phyloP scores from a whole-genome alignment of 352 stramenopile species.

The Thraustochytrium sp. region DNA sequence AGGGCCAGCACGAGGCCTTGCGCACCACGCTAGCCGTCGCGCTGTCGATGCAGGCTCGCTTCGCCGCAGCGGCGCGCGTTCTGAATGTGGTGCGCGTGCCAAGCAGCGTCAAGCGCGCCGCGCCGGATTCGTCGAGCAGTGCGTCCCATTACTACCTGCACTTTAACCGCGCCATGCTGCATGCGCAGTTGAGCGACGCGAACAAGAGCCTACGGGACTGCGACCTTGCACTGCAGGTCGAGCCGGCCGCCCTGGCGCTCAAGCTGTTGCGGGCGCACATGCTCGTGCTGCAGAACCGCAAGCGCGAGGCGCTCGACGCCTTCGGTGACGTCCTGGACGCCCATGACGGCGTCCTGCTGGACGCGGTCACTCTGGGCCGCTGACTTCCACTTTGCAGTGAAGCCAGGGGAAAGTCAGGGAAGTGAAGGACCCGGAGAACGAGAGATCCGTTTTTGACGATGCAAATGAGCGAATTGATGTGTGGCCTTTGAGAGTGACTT shows the following conservation, averaged over 20 bases:
- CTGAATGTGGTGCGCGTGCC: background rate
- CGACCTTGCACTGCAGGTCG: background rate
- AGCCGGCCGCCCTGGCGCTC: background rate
- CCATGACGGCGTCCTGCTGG: background rate
- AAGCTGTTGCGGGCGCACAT: background rate
- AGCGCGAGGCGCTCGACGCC: background rate
- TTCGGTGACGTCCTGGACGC: background rate
- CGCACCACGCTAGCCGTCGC: background rate
- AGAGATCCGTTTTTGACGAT: too few relatives aligned
- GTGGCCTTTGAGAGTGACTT: too few relatives aligned
- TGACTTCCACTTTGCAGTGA: too few relatives aligned
- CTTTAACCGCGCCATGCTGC: background rate
- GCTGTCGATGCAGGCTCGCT: background rate
- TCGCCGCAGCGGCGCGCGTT: background rate
- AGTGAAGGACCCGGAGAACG: too few relatives aligned
- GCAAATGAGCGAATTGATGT: too few relatives aligned
- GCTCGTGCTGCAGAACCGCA: background rate
- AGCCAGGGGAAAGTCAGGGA: too few relatives aligned
- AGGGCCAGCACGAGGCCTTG: background rate
- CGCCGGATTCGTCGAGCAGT: too few relatives aligned
- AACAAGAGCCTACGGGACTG: background rate
- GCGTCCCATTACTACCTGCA: background rate
- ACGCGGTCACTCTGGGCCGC: too few relatives aligned
- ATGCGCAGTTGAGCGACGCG: background rate
- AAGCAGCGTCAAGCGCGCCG: background rate